phyloP scores from a whole-genome alignment of 2,329 filamentous ascomycete genomes.

The Aureobasidium sp. region DNA sequence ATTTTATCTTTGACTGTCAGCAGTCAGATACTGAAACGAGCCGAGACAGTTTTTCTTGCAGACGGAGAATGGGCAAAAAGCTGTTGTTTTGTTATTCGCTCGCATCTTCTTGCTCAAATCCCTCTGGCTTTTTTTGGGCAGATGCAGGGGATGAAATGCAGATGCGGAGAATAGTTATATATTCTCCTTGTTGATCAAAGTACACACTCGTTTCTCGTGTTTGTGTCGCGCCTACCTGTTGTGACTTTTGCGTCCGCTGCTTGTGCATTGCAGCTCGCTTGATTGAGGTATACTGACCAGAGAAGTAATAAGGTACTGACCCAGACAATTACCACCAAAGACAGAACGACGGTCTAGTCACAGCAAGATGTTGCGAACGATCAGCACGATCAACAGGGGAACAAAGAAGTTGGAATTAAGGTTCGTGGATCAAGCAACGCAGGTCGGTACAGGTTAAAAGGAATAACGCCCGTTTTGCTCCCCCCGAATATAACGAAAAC shows the following conservation, averaged over 20 bases:
- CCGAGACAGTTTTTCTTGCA: neutral
- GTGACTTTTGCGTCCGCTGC: neutral
- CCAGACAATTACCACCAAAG: no score
- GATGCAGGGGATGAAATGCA: neutral
- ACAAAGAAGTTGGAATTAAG: neutral
- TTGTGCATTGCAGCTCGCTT: neutral
- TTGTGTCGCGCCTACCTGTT: neutral
- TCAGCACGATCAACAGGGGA: neutral
- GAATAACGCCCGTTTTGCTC: conserved; percentile 5
- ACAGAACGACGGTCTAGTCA: neutral
- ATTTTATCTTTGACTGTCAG: neutral
- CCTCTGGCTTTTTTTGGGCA: neutral
- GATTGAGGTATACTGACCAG: neutral
- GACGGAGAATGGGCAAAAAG: neutral
- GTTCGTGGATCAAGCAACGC: conserved; percentile 2
- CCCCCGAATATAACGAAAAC: neutral
- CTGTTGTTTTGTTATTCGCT: neutral
- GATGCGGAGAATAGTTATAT: neutral
- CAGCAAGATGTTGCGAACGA: neutral
- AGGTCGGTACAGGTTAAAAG: neutral
- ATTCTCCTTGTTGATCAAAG: neutral
- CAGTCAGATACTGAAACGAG: neutral
- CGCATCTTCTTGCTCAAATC: neutral
- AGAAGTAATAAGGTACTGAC: neutral
- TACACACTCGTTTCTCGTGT: neutral